Base-by-base conservation (phyloP, 2,329 filamentous ascomycete genomes). In the Coniochaeta sp. region DNA sequence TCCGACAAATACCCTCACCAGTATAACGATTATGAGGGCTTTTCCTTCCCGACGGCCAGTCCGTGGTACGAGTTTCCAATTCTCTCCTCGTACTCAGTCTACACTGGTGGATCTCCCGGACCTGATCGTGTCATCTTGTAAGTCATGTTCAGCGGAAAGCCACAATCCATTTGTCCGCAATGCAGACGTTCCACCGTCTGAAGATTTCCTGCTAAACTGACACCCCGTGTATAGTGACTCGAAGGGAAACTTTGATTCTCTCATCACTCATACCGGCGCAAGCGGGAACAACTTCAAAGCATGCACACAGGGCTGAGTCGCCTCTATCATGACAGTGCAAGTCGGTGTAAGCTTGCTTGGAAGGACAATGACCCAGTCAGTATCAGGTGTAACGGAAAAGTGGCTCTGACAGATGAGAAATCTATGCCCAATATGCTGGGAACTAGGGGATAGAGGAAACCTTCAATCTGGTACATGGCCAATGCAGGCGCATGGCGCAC, bases 201-300 rank as follows among this genome's bases (percentile, higher is more conserved):
- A 22, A 24, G 10, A 52, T 28, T 4, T 52, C 9, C 47, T 17
- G 26, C 47, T 52, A 30, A 52, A 14, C 9, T 14, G 14, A 5
- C 12, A 52, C 19, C 9, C 22, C 16, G 14, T 24, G 16, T 12
- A 3, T 36, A 56, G 54, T 71, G 86, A 85, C 67, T 73, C 66
- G 0, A 62, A 73, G n/a, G 79, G 84, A 44, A 61, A 75, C 38
- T 77, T 81, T 56, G 85, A 86, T 42, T 80, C 80, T 30, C 72
- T 83, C 34, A 87, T 89, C 65, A 89, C 86, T 1, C 86, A 89
- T 67, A 86, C 81, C 19, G 86, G 86, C 12, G 85, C 85, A 16
- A 82, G 79, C 62, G 83, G 82, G 4, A 82, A 88, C 68, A 73
- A 80, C 69, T 89, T 89, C 72, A 83, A 88, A 61, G 78, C 73